Evolutionary conservation across 306 rosid species (phyloP), one percentile per base, ranked within the genome.

Genomic region (Gastrolobium bilobum): DNA sequence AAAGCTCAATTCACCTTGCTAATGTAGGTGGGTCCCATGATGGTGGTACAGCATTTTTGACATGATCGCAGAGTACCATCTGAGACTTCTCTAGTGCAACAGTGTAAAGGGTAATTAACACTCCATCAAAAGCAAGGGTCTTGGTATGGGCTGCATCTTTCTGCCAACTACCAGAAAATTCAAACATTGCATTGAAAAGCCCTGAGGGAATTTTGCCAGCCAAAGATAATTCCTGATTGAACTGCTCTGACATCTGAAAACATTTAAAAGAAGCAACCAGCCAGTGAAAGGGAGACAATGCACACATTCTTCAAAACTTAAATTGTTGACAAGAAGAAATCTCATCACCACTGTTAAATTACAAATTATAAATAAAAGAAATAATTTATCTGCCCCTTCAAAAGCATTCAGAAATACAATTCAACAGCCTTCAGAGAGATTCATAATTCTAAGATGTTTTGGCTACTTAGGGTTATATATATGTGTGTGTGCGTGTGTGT

Each of bases 131-230:
- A 81, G 99, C 96, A 65, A 95, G 94, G 79, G 89, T 85, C 90
- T 92, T 95, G 9, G 97, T 90, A 86, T 79, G 76, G 71, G 98
- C 84, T 29, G 99, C 99, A 90, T 95, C 99, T 87, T 90, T 95
- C 88, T 92, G 99, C 99, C 99, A 95, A 84, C 94, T 90, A 37
- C 96, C 97, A 68, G 99, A 91, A 83, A 89, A 92, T 76, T 92
- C 99, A 71, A 91, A 95, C 99, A 92, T 92, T 34, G 92, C 14
- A 87, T 92, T 95, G 94, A 95, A 92, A 86, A 88, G 94, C 76
- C 99, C 99, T 0, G 99, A 91, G 62, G 99, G 99, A 84, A 95
- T 95, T 86, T 95, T 95, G 9, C 99, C 98, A 9, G 91, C 88
- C 89, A 90, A 84, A 69, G 92, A 86, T 72, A 92, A 81, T 68